These are phyloP conservation scores for Hericium coralloides DNA, from an alignment of 768 basidiomycete genomes.

Conservation along the genomic window DNA sequence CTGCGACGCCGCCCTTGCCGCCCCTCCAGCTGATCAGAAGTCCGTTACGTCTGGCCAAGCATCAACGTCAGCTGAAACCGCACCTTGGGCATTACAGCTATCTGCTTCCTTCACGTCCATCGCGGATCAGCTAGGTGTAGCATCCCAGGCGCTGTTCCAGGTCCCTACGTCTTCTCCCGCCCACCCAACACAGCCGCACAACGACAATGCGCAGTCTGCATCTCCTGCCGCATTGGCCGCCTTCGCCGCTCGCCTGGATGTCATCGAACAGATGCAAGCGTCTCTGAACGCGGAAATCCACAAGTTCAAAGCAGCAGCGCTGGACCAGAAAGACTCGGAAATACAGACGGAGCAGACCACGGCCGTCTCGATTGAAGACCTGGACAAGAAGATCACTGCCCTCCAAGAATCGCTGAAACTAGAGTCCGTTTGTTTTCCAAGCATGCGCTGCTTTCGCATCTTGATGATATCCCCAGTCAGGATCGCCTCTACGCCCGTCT, in stretches of 20 bases:
- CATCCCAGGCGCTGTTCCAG: constrained; percentile 23
- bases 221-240: constrained; percentile 2
- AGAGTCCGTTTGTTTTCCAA: constrained; percentile 21
- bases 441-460: not conserved
- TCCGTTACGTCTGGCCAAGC: not conserved
- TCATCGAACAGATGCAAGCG: constrained; percentile 26
- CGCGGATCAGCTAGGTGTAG: constrained; percentile 31
- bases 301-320: constrained; percentile 5
- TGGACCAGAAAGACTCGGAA: constrained; percentile 14
- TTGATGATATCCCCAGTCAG: constrained; percentile 20
- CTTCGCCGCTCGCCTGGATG: constrained; percentile 21
- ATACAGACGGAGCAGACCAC: constrained; percentile 6
- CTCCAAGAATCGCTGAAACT: constrained; percentile 23
- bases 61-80: not conserved
- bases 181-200: too few relatives aligned
- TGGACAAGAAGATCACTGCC: constrained; percentile 29
- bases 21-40: not conserved
- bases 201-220: too few relatives aligned
- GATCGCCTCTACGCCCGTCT: constrained; percentile 28
- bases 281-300: constrained; percentile 23
- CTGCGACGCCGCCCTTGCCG: not conserved
- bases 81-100: constrained; percentile 11
- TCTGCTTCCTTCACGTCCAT: constrained; percentile 30
- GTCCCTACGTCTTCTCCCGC: constrained; percentile 12
- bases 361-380: constrained; percentile 21